These are phyloP conservation scores for Podospora pseudopauciseta DNA, from an alignment of 495 filamentous ascomycete genomes.

Conservation along the genomic window DNA sequence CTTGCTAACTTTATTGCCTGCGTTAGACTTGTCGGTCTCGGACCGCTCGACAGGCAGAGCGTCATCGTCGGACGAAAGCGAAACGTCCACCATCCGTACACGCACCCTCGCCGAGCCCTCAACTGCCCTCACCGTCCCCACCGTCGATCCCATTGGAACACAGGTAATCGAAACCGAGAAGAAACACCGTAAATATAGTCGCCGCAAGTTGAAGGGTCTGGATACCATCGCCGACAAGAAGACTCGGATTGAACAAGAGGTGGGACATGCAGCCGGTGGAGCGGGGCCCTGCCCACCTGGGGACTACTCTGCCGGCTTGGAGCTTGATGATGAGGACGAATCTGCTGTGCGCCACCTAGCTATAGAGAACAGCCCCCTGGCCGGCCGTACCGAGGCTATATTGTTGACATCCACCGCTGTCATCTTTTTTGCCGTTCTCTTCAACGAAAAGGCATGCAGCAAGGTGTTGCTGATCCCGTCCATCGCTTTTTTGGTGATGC, in stretches of 20 bases:
- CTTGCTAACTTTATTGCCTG: background rate
- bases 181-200: background rate
- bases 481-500: background rate
- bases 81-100: background rate
- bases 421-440: background rate
- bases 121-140: background rate
- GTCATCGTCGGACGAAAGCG: background rate
- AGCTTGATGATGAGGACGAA: background rate
- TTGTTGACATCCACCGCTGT: background rate
- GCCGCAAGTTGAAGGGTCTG: background rate
- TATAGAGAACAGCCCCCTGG: background rate
- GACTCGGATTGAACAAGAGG: background rate
- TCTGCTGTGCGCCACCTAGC: background rate
- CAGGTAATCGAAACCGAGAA: background rate
- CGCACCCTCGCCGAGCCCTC: background rate
- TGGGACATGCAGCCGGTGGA: background rate
- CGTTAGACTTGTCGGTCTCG: background rate
- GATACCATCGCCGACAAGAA: background rate
- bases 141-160: background rate
- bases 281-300: background rate
- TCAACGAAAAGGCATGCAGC: background rate
- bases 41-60: background rate
- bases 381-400: background rate
- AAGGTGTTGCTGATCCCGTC: background rate
- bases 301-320: background rate